phyloP scores from a whole-genome alignment of 495 filamentous ascomycete genomes.

The Xylaria grammica region DNA sequence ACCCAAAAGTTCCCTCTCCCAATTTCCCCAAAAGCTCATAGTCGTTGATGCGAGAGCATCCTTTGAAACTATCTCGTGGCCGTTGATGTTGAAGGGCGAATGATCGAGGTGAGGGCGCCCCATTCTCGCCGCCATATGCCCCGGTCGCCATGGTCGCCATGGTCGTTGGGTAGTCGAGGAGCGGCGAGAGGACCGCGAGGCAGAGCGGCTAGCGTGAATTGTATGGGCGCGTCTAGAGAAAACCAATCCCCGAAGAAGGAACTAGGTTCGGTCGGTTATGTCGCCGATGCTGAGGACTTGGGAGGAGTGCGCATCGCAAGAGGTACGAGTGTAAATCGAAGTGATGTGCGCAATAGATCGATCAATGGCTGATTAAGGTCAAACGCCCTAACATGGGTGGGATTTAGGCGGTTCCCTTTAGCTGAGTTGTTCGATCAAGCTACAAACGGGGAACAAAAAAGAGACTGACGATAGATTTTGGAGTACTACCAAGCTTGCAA shows the following conservation, averaged over 20 bases:
- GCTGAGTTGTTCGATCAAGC: background rate
- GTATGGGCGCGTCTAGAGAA: background rate
- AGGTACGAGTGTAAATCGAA: background rate
- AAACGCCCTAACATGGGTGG: too few species aligned
- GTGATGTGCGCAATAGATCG: background rate
- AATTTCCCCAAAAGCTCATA: slow-evolving; percentile 92
- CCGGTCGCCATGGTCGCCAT: slow-evolving; percentile 45
- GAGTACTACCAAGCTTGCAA: background rate
- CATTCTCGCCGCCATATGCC: slow-evolving; percentile 32
- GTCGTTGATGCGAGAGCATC: slow-evolving; percentile 85
- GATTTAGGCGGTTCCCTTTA: background rate
- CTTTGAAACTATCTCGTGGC: slow-evolving; percentile 65
- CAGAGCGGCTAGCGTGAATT: background rate
- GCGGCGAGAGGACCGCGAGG: slow-evolving; percentile 18
- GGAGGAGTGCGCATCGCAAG: slow-evolving; percentile 12
- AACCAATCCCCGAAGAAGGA: background rate
- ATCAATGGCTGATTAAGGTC: too few species aligned
- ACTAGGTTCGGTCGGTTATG: slow-evolving; percentile 8
- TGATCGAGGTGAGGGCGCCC: slow-evolving; percentile 46
- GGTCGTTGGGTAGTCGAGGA: slow-evolving; percentile 36
- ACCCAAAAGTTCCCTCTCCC: slow-evolving; percentile 98
- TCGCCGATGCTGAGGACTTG: background rate
- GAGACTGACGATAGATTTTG: background rate
- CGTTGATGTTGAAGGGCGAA: slow-evolving; percentile 53
- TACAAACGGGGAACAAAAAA: slow-evolving; percentile 1